These are phyloP conservation scores for Mortierella sp. DNA, from an alignment of 371 early-diverging fungal genomes.

Conservation along the genomic window DNA sequence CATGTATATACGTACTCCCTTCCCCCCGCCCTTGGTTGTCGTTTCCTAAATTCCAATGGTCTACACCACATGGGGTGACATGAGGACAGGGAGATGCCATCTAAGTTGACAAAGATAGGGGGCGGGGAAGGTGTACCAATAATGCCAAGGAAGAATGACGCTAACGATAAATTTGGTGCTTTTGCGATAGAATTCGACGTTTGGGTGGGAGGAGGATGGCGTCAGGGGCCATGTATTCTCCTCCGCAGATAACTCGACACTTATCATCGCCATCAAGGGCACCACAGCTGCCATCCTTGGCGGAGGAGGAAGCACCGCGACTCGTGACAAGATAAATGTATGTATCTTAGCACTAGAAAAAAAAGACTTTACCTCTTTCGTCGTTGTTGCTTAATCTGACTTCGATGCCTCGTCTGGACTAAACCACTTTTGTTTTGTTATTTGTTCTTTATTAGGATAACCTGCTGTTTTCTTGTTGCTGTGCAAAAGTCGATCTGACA, in stretches of 20 bases:
- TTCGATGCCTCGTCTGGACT: neutral
- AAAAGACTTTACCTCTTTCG: neutral
- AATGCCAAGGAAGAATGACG: neutral
- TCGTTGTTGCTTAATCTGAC: neutral
- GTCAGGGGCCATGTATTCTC: slow-evolving; percentile 93
- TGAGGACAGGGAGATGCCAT: neutral
- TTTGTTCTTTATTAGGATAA: slow-evolving; percentile 74
- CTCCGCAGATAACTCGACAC: slow-evolving; percentile 69
- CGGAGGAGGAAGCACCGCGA: slow-evolving; percentile 84
- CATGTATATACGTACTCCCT: neutral
- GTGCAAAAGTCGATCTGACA: slow-evolving; percentile 87
- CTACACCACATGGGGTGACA: neutral
- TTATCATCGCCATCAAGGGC: slow-evolving; percentile 93
- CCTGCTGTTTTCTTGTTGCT: slow-evolving; percentile 96
- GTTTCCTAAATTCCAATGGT: slow-evolving; percentile 4
- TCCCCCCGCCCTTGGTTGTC: neutral
- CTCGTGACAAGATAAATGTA: slow-evolving; percentile 87
- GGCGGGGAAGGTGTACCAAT: neutral
- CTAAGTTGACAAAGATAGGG: neutral
- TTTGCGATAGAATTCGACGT: slow-evolving; percentile 70
- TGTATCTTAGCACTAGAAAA: slow-evolving; percentile 11
- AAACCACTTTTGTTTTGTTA: neutral
- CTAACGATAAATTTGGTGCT: neutral
- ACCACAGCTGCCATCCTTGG: slow-evolving; percentile 83
- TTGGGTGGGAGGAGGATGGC: slow-evolving; percentile 91